Conservation (phyloP, 139 green algal genomes). For the Chlorella sp. region DNA sequence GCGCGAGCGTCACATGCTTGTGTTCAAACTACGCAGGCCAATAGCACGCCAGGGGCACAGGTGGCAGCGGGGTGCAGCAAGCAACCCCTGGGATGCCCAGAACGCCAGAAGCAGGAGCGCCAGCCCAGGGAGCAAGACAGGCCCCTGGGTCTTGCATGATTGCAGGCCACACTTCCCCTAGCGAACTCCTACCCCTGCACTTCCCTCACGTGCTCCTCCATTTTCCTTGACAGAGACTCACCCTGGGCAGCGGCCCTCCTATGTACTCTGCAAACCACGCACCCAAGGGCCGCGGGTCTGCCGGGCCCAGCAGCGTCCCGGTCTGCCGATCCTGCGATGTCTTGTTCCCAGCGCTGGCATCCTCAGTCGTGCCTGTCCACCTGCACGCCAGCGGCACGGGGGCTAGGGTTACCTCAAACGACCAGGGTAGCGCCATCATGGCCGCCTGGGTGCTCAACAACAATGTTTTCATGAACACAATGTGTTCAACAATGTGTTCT, state of each 20-base stretch:
- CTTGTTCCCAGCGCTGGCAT: not conserved
- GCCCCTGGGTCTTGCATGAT: too few relatives aligned
- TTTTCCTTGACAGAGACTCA: not conserved
- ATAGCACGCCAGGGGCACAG: too few relatives aligned
- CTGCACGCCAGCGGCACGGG: not conserved
- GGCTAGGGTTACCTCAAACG: too few relatives aligned
- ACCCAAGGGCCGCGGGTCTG: not conserved
- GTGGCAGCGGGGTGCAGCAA: too few relatives aligned
- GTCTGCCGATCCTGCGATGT: not conserved
- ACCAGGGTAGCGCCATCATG: not conserved
- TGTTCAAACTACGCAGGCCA: too few relatives aligned
- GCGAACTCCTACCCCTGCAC: too few relatives aligned
- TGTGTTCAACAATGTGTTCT: too few relatives aligned
- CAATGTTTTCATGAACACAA: too few relatives aligned
- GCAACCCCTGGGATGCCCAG: too few relatives aligned
- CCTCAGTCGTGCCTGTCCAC: not conserved
- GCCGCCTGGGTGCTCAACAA: not conserved
- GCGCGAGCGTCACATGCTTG: not conserved
- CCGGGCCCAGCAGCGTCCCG: not conserved
- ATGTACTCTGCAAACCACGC: slow-evolving; percentile 4
- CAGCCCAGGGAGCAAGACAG: too few relatives aligned
- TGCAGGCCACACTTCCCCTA: not conserved
- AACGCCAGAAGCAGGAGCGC: too few relatives aligned
- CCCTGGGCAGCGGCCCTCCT: not conserved
- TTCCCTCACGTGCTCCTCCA: not conserved